Conservation (phyloP, 805 yeast species). For the Clavispora vitiphila region DNA sequence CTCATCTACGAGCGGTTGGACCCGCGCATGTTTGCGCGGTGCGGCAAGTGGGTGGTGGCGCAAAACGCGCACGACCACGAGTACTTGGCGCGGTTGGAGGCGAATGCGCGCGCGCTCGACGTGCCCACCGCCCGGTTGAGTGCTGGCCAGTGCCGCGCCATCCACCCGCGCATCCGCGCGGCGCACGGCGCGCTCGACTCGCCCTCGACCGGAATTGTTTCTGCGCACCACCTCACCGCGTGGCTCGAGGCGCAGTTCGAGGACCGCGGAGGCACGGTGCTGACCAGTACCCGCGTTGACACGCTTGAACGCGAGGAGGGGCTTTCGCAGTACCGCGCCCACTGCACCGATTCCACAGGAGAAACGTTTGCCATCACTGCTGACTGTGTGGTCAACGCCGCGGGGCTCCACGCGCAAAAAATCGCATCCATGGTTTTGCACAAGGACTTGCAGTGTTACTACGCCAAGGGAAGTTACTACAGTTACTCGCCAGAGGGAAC, state of each 20-base stretch:
- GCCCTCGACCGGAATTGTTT: constrained; percentile 80
- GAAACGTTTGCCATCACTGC: constrained; percentile 39
- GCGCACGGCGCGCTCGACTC: constrained; percentile 58
- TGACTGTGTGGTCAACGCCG: constrained; percentile 65
- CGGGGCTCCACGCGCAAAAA: constrained; percentile 73
- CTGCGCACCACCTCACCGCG: constrained; percentile 72
- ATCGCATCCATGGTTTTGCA: constrained; percentile 71
- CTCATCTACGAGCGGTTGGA: constrained; percentile 46
- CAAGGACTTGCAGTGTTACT: constrained; percentile 47
- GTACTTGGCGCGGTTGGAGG: constrained; percentile 49
- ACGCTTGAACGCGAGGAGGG: constrained; percentile 25
- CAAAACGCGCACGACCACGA: constrained; percentile 62
- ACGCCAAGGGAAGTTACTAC: constrained; percentile 84
- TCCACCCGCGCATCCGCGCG: constrained; percentile 69
- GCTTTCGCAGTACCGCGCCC: constrained; percentile 19
- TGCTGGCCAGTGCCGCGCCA: constrained; percentile 33
- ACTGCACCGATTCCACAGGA: constrained; percentile 23
- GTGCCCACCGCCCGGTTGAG: constrained; percentile 57
- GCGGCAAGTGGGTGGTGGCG: constrained; percentile 89
- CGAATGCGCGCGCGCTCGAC: constrained; percentile 45
- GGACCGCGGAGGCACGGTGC: constrained; percentile 57
- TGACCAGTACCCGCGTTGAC: constrained; percentile 55
- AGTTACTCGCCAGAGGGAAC: constrained; percentile 47
- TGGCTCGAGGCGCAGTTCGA: constrained; percentile 54
- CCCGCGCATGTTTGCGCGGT: constrained; percentile 44